Evolutionary conservation across 306 rosid species (phyloP), one percentile per base, ranked within the genome.

Genomic region (Trifolium dubium): DNA sequence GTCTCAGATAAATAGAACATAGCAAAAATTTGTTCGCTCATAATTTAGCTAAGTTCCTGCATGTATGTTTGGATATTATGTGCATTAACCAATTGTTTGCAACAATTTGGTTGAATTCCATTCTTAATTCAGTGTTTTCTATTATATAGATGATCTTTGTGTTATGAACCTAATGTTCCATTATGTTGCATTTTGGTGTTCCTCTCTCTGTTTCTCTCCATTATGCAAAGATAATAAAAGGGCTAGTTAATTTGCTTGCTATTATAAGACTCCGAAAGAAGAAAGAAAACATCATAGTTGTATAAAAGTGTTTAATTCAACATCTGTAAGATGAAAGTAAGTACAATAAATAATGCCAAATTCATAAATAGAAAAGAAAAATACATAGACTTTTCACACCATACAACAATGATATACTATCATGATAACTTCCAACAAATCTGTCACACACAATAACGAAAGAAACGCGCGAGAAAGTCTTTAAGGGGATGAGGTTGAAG

Each of bases 351-450:
- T 15, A 15, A 4, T 2, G 39, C 6, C 28, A 70, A 72, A 72
- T 28, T 30, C 5, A n/a, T 58, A 17, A 59, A n/a, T 61, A 44
- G 34, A 73, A 73, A 39, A 39, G 39, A 56, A 73, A 44, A 61
- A 61, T 32, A 73, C n/a, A 40, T 1, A 18, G 1, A 12, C 15
- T 65, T 65, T 23, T 12, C 39, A 65, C 54, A 64, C 53, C 76
- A 65, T 64, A 53, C 23, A 63, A 71, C 40, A 46, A 15, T 63
- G 58, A 53, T 55, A 19, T 23, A 19, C 54, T 19, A 51, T 62
- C 28, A 37, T 30, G 11, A 29, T 31, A 62, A 4, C 5, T 8
- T 59, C 13, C 9, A 56, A 28, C 63, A 58, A 29, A 6, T 9
- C 5, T 19, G 5, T 44, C 19, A n/a, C 40, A 59, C 17, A 62